Evolutionary conservation across 176 grass and related monocot genomes (phyloP).

Genomic region (Triticum monococcum): DNA sequence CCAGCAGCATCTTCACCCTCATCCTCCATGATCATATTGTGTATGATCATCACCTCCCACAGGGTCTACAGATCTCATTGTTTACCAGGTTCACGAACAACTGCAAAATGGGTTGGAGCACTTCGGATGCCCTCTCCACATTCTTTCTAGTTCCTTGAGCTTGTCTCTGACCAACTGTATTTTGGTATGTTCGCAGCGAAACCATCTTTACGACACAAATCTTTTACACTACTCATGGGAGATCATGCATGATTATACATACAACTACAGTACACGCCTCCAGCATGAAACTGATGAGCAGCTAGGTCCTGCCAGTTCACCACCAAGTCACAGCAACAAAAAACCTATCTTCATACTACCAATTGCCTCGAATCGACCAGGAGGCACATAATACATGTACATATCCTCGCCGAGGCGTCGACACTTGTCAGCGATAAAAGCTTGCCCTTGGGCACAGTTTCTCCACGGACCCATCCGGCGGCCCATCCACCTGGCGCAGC

Average conservation of each 20-base stretch:
- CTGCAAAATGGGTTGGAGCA: no score
- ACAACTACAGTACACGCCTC: constrained; percentile 10
- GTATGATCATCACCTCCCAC: no score
- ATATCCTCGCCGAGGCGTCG: not conserved
- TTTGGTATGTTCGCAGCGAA: no score
- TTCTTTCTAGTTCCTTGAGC: no score
- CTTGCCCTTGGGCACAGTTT: constrained; percentile 44
- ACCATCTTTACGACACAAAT: no score
- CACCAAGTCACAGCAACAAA: not conserved
- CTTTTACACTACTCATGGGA: not conserved
- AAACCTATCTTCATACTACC: not conserved
- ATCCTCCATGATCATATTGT: no score
- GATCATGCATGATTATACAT: not conserved
- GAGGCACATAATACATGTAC: not conserved
- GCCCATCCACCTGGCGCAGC: constrained; percentile 32
- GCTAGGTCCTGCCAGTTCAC: not conserved
- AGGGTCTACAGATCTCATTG: no score
- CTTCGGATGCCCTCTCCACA: no score
- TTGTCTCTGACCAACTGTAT: no score
- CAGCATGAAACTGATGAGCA: not conserved
- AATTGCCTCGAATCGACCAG: not conserved
- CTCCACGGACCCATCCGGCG: constrained; percentile 42
- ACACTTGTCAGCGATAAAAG: constrained; percentile 32
- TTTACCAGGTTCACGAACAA: no score
- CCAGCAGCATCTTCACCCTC: no score